A percentile compares a stretch with the other conserved stretches of the same genome.
Evolutionary conservation across 2,329 filamentous ascomycete species (phyloP).

Genomic region (Sclerotinia trifoliorum): DNA sequence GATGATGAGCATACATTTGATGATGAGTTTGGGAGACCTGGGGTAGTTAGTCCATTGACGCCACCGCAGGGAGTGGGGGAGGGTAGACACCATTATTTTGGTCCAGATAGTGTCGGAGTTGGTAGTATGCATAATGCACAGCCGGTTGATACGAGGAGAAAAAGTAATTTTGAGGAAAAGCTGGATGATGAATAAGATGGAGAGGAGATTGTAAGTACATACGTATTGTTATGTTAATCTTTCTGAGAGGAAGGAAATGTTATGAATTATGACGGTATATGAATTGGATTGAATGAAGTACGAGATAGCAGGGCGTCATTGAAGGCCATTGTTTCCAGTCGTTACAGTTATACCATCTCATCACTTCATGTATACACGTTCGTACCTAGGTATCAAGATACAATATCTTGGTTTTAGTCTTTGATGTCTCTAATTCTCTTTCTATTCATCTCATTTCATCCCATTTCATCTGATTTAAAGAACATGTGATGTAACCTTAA

Average conservation of each 20-base stretch:
- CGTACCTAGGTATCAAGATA: background rate
- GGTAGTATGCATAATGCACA: background rate
- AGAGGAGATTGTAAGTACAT: background rate
- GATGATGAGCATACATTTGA: background rate
- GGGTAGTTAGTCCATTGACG: slow-evolving; percentile 30
- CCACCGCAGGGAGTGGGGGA: slow-evolving; percentile 26
- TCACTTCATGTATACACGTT: background rate
- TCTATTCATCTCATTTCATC: background rate
- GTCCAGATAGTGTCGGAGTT: slow-evolving; percentile 28
- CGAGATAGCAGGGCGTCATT: background rate
- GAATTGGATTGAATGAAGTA: background rate
- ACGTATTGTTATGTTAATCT: background rate
- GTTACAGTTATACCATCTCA: background rate
- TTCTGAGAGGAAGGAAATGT: background rate
- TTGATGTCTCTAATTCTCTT: background rate
- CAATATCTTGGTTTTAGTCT: background rate
- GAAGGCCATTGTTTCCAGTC: background rate
- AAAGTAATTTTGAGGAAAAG: slow-evolving; percentile 36
- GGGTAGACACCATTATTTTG: slow-evolving; percentile 12
- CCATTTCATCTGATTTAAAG: no score
- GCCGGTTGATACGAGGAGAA: slow-evolving; percentile 26
- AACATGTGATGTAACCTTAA: no score
- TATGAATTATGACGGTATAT: slow-evolving; percentile 8
- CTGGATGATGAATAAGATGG: slow-evolving; percentile 30
- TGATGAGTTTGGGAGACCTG: background rate